phyloP scores from a whole-genome alignment of 495 filamentous ascomycete species.

The Pseudevernia furfuracea region DNA sequence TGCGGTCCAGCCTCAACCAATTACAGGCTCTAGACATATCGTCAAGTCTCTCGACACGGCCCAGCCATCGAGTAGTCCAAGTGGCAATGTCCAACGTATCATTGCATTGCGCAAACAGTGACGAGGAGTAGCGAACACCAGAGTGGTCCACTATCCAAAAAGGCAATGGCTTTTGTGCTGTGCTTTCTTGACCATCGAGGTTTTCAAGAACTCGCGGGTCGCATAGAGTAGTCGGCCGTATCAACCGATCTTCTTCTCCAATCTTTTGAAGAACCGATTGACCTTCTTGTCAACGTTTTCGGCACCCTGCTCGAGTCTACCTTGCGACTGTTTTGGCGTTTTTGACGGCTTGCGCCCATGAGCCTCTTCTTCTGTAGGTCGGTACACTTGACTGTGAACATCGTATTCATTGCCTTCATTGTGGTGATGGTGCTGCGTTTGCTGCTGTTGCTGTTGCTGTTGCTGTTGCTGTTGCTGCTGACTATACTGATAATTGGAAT shows the following conservation, averaged over 20 bases:
- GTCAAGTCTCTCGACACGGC: not conserved
- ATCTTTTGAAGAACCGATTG: constrained; percentile 73
- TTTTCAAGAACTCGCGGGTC: not conserved
- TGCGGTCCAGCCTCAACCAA: not conserved
- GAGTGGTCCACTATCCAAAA: not conserved
- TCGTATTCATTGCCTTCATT: constrained; percentile 45
- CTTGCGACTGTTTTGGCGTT: constrained; percentile 38
- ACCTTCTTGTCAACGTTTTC: constrained; percentile 68
- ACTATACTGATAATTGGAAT: constrained; percentile 51
- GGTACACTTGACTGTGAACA: constrained; percentile 70
- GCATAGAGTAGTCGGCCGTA: not conserved
- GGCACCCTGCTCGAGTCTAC: constrained; percentile 62
- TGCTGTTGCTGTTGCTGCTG: constrained; percentile 34
- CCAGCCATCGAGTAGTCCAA: not conserved
- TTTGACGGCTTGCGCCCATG: constrained; percentile 47
- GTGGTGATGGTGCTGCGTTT: constrained; percentile 32
- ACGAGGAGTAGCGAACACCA: not conserved
- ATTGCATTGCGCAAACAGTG: not conserved
- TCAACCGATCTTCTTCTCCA: constrained; percentile 74
- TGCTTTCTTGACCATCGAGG: not conserved
- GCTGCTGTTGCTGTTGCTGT: constrained; percentile 29
- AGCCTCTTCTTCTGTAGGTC: constrained; percentile 61
- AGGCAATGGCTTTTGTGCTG: not conserved
- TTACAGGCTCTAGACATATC: not conserved
- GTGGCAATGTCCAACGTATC: not conserved